phyloP scores from a whole-genome alignment of 2,329 filamentous ascomycete genomes.

The Aspergillus latus region DNA sequence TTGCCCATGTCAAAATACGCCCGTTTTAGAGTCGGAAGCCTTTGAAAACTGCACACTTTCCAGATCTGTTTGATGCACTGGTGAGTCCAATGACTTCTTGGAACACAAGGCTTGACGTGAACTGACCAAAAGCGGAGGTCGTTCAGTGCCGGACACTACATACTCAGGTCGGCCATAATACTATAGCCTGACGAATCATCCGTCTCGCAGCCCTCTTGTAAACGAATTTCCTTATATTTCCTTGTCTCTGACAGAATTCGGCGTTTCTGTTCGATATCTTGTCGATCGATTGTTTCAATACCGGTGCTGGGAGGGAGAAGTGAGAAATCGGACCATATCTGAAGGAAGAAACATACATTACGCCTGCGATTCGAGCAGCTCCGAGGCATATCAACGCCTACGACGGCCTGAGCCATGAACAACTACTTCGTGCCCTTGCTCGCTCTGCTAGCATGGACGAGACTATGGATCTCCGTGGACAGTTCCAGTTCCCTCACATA shows the following conservation, averaged over 20 bases:
- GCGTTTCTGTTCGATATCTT: neutral
- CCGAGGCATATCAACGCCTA: neutral
- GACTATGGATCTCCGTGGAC: conserved; percentile 2
- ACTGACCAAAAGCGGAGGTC: neutral
- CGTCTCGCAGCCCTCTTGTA: neutral
- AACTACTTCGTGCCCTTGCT: conserved; percentile 23
- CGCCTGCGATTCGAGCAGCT: neutral
- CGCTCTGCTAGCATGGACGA: conserved; percentile 26
- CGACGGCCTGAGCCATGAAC: conserved; percentile 22
- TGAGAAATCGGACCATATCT: neutral
- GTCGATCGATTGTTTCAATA: neutral
- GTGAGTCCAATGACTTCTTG: neutral
- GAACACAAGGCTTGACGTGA: neutral
- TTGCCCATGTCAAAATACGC: conserved; percentile 9
- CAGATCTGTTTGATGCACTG: neutral
- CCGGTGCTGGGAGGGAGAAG: neutral
- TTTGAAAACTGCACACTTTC: neutral
- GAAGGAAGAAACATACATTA: neutral
- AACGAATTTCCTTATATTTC: neutral
- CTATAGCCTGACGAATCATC: neutral
- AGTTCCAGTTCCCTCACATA: conserved; percentile 32
- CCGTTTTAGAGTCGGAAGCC: conserved; percentile 6
- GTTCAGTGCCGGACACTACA: conserved; percentile 8
- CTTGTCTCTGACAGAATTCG: neutral
- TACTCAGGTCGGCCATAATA: neutral